phyloP scores from a whole-genome alignment of 768 basidiomycete genomes.

The Collybiopsis luxurians region DNA sequence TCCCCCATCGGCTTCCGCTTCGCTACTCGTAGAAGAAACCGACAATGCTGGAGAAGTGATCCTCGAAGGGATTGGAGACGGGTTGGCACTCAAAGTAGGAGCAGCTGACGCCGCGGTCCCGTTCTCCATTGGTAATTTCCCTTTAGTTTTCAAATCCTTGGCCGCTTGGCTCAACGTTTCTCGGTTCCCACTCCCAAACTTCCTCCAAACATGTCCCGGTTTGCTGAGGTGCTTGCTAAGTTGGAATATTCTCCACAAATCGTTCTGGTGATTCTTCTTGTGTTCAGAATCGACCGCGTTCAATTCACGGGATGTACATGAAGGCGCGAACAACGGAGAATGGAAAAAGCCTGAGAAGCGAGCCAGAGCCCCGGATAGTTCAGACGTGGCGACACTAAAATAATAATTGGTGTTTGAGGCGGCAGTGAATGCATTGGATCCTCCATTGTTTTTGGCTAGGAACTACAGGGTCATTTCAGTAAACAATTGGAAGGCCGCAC shows the following conservation, averaged over 20 bases:
- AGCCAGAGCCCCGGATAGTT: conserved; percentile 66
- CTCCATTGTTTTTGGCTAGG: conserved; percentile 77
- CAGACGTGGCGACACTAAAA: conserved; percentile 65
- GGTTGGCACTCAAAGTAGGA: conserved; percentile 15
- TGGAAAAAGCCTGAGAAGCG: conserved; percentile 89
- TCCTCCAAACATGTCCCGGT: conserved; percentile 80
- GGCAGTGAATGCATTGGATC: conserved; percentile 90
- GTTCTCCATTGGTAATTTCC: conserved; percentile 30
- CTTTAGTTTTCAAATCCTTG: conserved; percentile 49
- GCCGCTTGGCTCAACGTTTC: conserved; percentile 69
- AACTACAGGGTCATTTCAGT: conserved; percentile 40
- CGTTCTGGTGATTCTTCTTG: conserved; percentile 91
- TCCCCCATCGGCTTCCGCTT: conserved; percentile 73
- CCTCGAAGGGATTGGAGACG: conserved; percentile 53
- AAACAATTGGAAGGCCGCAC: background rate
- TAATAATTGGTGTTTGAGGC: conserved; percentile 91
- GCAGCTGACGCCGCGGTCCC: conserved; percentile 22
- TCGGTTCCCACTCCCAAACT: conserved; percentile 88
- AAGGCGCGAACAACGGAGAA: conserved; percentile 84
- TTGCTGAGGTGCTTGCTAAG: conserved; percentile 84
- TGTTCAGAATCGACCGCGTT: conserved; percentile 97
- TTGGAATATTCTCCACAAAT: conserved; percentile 94
- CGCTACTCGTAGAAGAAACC: conserved; percentile 47
- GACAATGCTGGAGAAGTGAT: conserved; percentile 61
- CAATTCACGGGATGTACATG: conserved; percentile 85